Conservation (phyloP, 192 early-diverging fungal genomes). For the Gorgonomyces haynaldii region DNA sequence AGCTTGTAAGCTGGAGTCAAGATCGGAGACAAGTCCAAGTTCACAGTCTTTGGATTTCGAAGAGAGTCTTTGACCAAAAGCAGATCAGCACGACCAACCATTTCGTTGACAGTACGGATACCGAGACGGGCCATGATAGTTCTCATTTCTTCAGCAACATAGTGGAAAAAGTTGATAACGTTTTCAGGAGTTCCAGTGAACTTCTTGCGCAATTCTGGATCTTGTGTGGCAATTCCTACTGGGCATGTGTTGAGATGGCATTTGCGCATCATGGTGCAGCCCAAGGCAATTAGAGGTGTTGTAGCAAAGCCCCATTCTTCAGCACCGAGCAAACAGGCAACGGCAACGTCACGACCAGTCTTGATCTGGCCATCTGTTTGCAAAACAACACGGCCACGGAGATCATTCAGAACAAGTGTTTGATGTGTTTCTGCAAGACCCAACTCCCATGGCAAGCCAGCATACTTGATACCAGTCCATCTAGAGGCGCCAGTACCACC, state of each 20-base stretch:
- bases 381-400: conserved; percentile 88
- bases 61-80: conserved; percentile 64
- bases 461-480: conserved; percentile 96
- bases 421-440: conserved; percentile 99
- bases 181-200: conserved; percentile 93
- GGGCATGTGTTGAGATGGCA: conserved; percentile 80
- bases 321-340: conserved; percentile 94
- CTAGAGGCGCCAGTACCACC: conserved; percentile 96
- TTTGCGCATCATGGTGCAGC: conserved; percentile 94
- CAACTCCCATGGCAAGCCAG: conserved; percentile 97
- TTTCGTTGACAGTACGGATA: conserved; percentile 83
- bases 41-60: conserved; percentile 71
- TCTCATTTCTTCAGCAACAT: conserved; percentile 88
- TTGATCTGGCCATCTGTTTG: conserved; percentile 99
- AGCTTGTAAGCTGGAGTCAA: conserved; percentile 77
- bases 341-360: conserved; percentile 92
- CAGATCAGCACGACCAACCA: conserved; percentile 89
- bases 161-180: conserved; percentile 98
- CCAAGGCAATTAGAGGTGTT: conserved; percentile 92
- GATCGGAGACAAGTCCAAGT: conserved; percentile 76
- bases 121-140: conserved; percentile 90
- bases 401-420: conserved; percentile 91
- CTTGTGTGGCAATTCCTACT: conserved; percentile 96
- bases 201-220: conserved; percentile 82
- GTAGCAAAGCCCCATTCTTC: conserved; percentile 99